Evolutionary conservation across 768 basidiomycete species (phyloP).

Genomic region (Russula foetens): DNA sequence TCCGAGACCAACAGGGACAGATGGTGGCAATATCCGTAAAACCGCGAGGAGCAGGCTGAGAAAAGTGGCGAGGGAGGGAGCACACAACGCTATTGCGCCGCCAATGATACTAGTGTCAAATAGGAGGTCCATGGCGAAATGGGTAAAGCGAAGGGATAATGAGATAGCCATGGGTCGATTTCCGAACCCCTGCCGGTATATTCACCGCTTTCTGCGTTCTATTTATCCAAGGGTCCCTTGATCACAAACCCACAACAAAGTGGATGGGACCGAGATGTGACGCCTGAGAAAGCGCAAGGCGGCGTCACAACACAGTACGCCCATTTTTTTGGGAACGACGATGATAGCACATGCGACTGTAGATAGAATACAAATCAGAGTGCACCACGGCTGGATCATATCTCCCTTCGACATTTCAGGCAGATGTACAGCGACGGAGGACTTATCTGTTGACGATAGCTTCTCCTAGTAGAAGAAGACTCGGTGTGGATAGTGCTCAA

Average conservation of each 20-base stretch:
- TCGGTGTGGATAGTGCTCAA: neutral
- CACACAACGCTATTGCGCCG: neutral
- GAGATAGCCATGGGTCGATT: neutral
- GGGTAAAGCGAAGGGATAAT: neutral
- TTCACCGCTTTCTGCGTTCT: neutral
- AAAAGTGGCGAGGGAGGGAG: neutral
- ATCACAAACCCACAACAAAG: neutral
- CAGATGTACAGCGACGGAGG: neutral
- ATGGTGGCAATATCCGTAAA: neutral
- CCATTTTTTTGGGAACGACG: neutral
- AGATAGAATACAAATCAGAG: neutral
- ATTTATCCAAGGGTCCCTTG: slow-evolving; percentile 1
- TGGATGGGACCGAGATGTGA: neutral
- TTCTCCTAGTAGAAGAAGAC: neutral
- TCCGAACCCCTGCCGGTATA: neutral
- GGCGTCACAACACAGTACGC: neutral
- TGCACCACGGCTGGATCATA: neutral
- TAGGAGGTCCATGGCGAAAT: slow-evolving; percentile 10
- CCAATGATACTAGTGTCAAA: neutral
- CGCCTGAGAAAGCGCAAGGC: neutral
- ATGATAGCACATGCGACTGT: neutral
- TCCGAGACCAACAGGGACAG: neutral
- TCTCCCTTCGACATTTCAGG: neutral
- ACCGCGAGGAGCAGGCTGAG: slow-evolving; percentile 3
- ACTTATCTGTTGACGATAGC: neutral